Evolutionary conservation across 352 stramenopile species (phyloP).

Genomic region (Pythium rishiriense): DNA sequence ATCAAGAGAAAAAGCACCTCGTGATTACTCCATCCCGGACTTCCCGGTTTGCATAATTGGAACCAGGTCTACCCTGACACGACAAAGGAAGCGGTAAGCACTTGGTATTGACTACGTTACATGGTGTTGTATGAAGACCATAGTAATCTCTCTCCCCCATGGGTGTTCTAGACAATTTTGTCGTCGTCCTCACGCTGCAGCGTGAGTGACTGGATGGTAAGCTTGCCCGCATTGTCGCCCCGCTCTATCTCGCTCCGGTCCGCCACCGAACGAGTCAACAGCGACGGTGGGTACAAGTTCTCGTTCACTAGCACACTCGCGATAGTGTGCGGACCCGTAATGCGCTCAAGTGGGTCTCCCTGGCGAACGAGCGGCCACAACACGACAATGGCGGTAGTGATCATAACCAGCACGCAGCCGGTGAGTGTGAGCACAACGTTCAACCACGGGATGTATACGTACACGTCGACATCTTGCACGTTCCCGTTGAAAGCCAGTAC

Average conservation of each 20-base stretch:
- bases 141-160: no score
- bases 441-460: slow-evolving; percentile 4
- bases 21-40: background rate
- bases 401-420: background rate
- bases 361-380: background rate
- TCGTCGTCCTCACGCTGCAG: background rate
- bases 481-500: background rate
- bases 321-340: background rate
- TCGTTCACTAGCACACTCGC: slow-evolving; percentile 6
- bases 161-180: no score
- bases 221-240: background rate
- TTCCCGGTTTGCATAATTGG: no score
- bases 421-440: slow-evolving; percentile 2
- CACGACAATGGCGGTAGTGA: background rate
- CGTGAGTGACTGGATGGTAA: background rate
- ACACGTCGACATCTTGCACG: background rate
- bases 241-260: background rate
- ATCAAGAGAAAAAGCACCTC: background rate
- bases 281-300: background rate
- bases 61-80: no score
- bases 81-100: no score
- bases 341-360: background rate
- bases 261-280: background rate
- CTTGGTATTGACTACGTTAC: no score
- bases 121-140: no score